Evolutionary conservation across 169 alveolate species (phyloP), one percentile per base, ranked within the genome.

Genomic region (Eimeria sp.): DNA sequence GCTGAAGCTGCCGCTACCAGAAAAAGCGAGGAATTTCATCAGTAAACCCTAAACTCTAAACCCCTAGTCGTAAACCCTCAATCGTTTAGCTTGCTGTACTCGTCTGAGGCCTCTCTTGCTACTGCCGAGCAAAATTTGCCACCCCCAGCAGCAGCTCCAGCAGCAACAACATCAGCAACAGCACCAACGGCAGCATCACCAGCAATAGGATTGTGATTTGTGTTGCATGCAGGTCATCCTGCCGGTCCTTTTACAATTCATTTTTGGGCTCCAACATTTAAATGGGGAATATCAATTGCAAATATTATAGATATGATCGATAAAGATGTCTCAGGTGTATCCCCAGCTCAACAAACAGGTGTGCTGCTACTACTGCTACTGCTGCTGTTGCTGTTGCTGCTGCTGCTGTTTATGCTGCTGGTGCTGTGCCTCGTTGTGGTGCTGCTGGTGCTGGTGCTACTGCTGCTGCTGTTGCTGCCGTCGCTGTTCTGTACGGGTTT

Each of bases 221-320:
- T 63, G 49, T n/a, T 47, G 49, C 47, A 25, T 57, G 65, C 97
- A 95, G 97, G 89, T 5, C 99, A 98, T 80, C 99, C 99, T 2
- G 99, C 99, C 25, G 99, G 99, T 7, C 99, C 99, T 20, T 98
- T 99, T 93, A 98, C 99, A 57, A 98, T 98, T 72, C 99, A 98
- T 97, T 99, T 99, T 95, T 99, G 99, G 98, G 99, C 99, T 25
- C 99, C 99, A 3, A 95, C 99, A 11, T 98, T 98, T 89, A 99
- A 99, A 92, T 99, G 99, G 99, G 97, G 98, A 61, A 98, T 99
- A 51, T 98, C 99, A 13, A 83, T 98, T 47, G 99, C 99, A 18
- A 99, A 99, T 95, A 65, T 99, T 27, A 97, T 97, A 49, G 99
- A 99, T 67, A 96, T 98, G 65, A 96, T 51, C 25, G 72, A 98